Base-by-base conservation (phyloP, 352 stramenopile genomes). In the Pythium utonaiense region DNA sequence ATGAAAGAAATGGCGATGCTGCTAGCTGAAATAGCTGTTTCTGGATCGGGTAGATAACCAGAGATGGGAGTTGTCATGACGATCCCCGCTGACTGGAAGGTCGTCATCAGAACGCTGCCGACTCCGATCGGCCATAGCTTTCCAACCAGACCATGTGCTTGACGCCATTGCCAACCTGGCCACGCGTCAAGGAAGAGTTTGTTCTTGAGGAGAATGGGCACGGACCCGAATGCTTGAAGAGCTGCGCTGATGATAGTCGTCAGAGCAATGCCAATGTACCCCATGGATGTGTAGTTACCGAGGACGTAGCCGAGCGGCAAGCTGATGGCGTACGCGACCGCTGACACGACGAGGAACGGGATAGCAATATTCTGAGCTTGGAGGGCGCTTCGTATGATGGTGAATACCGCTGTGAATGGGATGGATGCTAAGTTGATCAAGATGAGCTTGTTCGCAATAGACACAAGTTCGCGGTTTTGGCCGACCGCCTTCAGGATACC, bases 361-460 rank as follows among this genome's bases (percentile, higher is more conserved):
- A 72, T 57, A 5, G 84, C 75, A n/a, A 88, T 81, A 59, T 87
- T 83, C 55, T 90, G 80, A 3, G 78, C 74, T 58, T 88, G 76
- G 7, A 90, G 53, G 3, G 72, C 70, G 59, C 78, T 83, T 12
- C 78, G 78, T 24, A 79, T 57, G n/a, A 86, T 64, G 1, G 72
- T 66, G 63, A 78, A 87, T 47, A 78, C 54, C 60, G 88, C 75
- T 21, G 62, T 71, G 13, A 82, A 78, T 3, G 72, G 71, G 19
- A 83, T 45, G 16, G 74, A 60, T 3, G 73, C 55, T 41, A 77
- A 19, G 34, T 61, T 74, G 50, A 78, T 61, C 3, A 74, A 21
- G 28, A 87, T 69, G 36, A 88, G 34, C 12, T 71, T 59, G 9
- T 62, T 69, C 0, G 78, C 78, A n/a, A 87, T 58, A 0, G 63